Conservation (phyloP, 2,329 filamentous ascomycete genomes). For the Geosmithia putterillii region DNA sequence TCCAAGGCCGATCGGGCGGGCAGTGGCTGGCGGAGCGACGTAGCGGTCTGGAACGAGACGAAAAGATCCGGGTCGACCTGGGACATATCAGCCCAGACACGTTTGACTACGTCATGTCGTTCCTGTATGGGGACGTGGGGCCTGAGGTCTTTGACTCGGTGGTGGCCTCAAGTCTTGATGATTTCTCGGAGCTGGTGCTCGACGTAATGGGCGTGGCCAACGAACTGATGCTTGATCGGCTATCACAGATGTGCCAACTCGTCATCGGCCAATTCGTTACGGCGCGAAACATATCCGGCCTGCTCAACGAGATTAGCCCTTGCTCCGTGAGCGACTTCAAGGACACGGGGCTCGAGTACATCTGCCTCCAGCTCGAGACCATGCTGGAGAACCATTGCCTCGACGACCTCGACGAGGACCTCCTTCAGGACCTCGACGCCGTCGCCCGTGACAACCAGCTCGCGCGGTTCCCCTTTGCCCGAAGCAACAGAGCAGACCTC, state of each 20-base stretch:
- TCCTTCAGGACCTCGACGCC: conserved; percentile 69
- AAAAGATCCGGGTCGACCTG: conserved; percentile 60
- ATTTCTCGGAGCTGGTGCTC: conserved; percentile 79
- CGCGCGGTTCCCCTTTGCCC: conserved; percentile 62
- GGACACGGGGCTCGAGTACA: conserved; percentile 76
- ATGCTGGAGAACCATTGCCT: conserved; percentile 86
- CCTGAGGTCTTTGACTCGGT: conserved; percentile 72
- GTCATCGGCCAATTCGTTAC: conserved; percentile 76
- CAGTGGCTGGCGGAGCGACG: conserved; percentile 69
- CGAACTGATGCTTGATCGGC: conserved; percentile 85
- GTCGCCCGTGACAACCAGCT: conserved; percentile 76
- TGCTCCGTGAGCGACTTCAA: conserved; percentile 80
- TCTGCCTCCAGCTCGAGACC: conserved; percentile 80
- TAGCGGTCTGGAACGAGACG: conserved; percentile 19
- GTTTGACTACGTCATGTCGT: conserved; percentile 67
- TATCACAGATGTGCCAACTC: conserved; percentile 82
- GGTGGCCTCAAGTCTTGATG: conserved; percentile 56
- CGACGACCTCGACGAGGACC: conserved; percentile 71
- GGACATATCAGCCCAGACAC: conserved; percentile 63
- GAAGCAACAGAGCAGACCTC: conserved; percentile 60
- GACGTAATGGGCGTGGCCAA: conserved; percentile 85
- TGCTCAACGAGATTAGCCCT: conserved; percentile 77
- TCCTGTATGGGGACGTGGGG: conserved; percentile 76
- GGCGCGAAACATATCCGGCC: conserved; percentile 70
- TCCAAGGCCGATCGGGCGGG: conserved; percentile 75